Evolutionary conservation across 768 basidiomycete species (phyloP), one percentile per base, ranked within the genome.

Genomic region (Phylloporus scabripes): DNA sequence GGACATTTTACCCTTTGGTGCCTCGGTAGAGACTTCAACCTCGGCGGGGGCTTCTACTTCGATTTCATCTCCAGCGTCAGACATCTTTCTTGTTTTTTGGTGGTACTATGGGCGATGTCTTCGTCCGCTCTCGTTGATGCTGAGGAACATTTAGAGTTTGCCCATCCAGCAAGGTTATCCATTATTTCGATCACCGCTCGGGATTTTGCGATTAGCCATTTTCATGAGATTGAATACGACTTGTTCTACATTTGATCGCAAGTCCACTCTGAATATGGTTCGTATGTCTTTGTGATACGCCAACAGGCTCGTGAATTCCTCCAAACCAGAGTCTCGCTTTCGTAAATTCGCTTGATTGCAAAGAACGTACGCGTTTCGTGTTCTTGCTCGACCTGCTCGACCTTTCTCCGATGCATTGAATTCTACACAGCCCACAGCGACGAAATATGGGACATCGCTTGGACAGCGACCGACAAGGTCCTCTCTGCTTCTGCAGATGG

Each of bases 31-130:
- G 59, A 92, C 92, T 72, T 92, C 88, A 67, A 87, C 87, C 68
- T 81, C 80, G 56, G 78, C 80, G 38, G 67, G 64, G 46, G 74
- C 78, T 39, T 90, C 87, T 65, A 90, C 81, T 70, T 78, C 72
- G 73, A 87, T 84, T 73, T 88, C 88, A 89, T 92, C 89, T 90
- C 87, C 89, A 89, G 89, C 89, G 87, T 92, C 88, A 87, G 89
- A 92, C 89, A 92, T 92, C 78, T 51, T 53, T 46, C 80, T 85
- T 56, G 36, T 45, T 45, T 28, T 58, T 52, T 36, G 7, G 21
- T 3, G 23, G 33, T 40, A 39, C 45, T 24, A 50, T 42, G 43
- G 48, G 63, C 61, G 81, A 84, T 85, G 87, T 89, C 88, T 81
- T 91, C 89, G 78, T 92, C 84, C 88, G 87, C 89, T 85, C 71